A percentile compares a stretch with the other conserved stretches of the same genome.
phyloP scores from a whole-genome alignment of 345 rosid genomes.

The Eucalyptus tenuipes region DNA sequence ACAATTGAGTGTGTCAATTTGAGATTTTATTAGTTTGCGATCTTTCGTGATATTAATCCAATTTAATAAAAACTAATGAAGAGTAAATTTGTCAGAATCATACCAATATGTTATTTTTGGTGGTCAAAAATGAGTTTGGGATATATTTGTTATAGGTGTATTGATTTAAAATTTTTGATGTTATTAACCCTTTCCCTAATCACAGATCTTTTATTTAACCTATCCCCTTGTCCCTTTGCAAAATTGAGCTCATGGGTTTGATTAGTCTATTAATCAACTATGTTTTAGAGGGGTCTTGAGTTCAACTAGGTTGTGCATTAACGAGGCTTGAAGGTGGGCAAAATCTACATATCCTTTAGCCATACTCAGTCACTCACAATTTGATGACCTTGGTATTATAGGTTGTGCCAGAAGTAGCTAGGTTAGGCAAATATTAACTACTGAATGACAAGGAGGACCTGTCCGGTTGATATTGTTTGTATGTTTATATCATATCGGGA shows the following conservation, averaged over 20 bases:
- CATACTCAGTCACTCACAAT: not conserved
- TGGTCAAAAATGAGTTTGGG: no score
- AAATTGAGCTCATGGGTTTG: not conserved
- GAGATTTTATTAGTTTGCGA: fast-evolving
- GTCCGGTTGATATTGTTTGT: not conserved
- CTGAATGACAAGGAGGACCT: not conserved
- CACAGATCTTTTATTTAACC: not conserved
- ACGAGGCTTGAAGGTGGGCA: not conserved
- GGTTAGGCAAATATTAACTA: not conserved
- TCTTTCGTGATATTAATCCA: fast-evolving
- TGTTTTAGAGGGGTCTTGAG: not conserved
- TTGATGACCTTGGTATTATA: not conserved
- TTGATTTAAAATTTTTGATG: fast-evolving
- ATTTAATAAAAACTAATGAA: no score
- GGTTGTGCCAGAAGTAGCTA: not conserved
- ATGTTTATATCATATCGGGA: not conserved
- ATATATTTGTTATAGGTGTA: fast-evolving
- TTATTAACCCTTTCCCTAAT: not conserved
- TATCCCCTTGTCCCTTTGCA: not conserved
- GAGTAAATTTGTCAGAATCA: fast-evolving
- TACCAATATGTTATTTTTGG: no score
- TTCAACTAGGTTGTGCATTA: not conserved
- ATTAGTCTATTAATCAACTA: not conserved
- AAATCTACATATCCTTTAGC: not conserved
- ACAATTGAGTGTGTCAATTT: not conserved